These are phyloP conservation scores for Fonsecaea monophora DNA, from an alignment of 2,329 filamentous ascomycete genomes.

Conservation along the genomic window DNA sequence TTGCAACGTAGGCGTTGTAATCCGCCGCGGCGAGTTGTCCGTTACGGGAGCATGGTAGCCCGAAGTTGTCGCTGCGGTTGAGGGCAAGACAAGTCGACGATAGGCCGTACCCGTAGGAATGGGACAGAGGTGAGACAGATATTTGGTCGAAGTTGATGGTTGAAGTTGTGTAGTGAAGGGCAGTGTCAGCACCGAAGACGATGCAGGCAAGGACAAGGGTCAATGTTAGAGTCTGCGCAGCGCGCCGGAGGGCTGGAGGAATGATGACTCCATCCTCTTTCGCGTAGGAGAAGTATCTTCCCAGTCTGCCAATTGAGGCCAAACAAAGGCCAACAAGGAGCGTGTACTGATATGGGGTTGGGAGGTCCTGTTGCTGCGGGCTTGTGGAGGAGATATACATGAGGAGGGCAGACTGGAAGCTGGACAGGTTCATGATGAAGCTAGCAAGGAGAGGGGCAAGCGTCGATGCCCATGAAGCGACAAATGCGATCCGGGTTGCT, in stretches of 20 bases:
- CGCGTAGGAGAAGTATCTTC: constrained; percentile 36
- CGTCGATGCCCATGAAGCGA: constrained; percentile 37
- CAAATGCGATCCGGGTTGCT: constrained; percentile 38
- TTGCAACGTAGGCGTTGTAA: constrained; percentile 25
- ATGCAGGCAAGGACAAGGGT: constrained; percentile 31
- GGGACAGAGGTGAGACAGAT: constrained; percentile 11
- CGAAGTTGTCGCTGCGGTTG: constrained; percentile 34
- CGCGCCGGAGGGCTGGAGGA: constrained; percentile 33
- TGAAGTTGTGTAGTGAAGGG: constrained; percentile 35
- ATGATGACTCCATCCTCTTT: constrained; percentile 22
- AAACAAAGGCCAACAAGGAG: constrained; percentile 37
- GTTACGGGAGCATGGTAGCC: constrained; percentile 37
- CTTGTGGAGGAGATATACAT: constrained; percentile 30
- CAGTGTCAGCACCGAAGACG: constrained; percentile 35
- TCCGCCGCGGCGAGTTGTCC: constrained; percentile 8
- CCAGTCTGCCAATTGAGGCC: constrained; percentile 35
- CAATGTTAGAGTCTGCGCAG: constrained; percentile 28
- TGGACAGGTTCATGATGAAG: constrained; percentile 37
- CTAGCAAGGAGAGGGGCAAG: constrained; percentile 37
- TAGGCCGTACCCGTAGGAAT: constrained; percentile 32
- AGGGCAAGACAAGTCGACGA: constrained; percentile 33
- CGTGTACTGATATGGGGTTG: constrained; percentile 39
- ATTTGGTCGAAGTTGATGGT: constrained; percentile 33
- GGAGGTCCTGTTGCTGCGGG: constrained; percentile 29
- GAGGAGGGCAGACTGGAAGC: constrained; percentile 24